phyloP scores from a whole-genome alignment of 495 filamentous ascomycete genomes.

The Collariella sp. region DNA sequence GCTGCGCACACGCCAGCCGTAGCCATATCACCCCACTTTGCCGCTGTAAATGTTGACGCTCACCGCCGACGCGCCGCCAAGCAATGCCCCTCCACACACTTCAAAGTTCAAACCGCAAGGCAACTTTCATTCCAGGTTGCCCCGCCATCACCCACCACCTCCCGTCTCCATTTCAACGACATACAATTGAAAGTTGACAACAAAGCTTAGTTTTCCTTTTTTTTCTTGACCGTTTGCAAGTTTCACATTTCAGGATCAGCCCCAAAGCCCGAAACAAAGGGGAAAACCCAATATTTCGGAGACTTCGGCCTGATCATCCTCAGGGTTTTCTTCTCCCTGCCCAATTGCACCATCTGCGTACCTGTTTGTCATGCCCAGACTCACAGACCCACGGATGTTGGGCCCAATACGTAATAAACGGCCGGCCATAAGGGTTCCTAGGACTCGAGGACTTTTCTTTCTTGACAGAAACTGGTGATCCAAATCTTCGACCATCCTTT shows the following conservation, averaged over 20 bases:
- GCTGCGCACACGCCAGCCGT: neutral
- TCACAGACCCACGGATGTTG: constrained; percentile 12
- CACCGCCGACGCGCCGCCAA: neutral
- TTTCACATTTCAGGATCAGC: too few relatives aligned
- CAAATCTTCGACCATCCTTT: neutral
- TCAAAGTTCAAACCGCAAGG: neutral
- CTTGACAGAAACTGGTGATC: too few relatives aligned
- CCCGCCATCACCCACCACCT: neutral
- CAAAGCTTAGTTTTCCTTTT: too few relatives aligned
- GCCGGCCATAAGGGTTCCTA: neutral
- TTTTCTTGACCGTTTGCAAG: too few relatives aligned
- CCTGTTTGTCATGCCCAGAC: constrained; percentile 17
- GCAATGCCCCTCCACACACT: neutral
- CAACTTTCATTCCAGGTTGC: neutral
- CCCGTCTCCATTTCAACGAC: too few relatives aligned
- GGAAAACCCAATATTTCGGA: neutral
- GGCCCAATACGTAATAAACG: constrained; percentile 12
- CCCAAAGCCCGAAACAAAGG: neutral
- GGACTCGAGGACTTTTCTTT: neutral
- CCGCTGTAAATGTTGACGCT: neutral
- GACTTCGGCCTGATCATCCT: neutral
- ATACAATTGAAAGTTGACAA: too few relatives aligned
- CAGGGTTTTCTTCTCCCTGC: neutral
- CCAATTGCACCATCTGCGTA: constrained; percentile 3
- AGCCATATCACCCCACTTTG: constrained; percentile 13